Conservation (phyloP, 768 basidiomycete species). For the Trametes sanguinea region DNA sequence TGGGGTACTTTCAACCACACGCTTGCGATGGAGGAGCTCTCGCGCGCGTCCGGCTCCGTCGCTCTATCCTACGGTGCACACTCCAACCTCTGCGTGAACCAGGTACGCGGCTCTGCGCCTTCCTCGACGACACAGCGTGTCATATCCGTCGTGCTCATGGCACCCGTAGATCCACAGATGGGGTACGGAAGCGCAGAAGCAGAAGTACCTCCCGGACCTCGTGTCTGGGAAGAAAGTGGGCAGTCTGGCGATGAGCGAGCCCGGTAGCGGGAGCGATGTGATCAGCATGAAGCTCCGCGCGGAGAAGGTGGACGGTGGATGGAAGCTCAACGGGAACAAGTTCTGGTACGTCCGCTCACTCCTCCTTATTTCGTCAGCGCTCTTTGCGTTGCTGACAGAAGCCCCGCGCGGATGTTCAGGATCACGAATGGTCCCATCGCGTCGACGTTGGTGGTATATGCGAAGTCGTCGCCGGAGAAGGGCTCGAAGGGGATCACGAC, state of each 20-base stretch:
- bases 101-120: conserved; percentile 24
- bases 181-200: conserved; percentile 81
- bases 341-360: conserved; percentile 65
- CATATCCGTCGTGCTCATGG: not conserved
- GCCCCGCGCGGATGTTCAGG: conserved; percentile 45
- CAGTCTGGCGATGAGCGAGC: conserved; percentile 92
- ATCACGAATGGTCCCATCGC: conserved; percentile 94
- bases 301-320: conserved; percentile 75
- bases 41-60: conserved; percentile 87
- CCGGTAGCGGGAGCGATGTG: conserved; percentile 92
- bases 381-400: not conserved
- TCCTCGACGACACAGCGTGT: not conserved
- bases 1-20: conserved; percentile 89
- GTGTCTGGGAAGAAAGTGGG: conserved; percentile 83
- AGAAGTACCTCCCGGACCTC: conserved; percentile 80
- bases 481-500: conserved; percentile 90
- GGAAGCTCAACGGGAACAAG: conserved; percentile 84
- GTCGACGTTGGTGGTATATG: conserved; percentile 90
- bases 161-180: conserved; percentile 65
- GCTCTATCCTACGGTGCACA: conserved; percentile 92
- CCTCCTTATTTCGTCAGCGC: not conserved
- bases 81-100: conserved; percentile 78
- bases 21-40: conserved; percentile 93
- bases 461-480: conserved; percentile 77
- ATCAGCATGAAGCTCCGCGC: conserved; percentile 89